These are phyloP conservation scores for Knoxdaviesia capensis DNA, from an alignment of 2,329 filamentous ascomycete species.

Conservation along the genomic window DNA sequence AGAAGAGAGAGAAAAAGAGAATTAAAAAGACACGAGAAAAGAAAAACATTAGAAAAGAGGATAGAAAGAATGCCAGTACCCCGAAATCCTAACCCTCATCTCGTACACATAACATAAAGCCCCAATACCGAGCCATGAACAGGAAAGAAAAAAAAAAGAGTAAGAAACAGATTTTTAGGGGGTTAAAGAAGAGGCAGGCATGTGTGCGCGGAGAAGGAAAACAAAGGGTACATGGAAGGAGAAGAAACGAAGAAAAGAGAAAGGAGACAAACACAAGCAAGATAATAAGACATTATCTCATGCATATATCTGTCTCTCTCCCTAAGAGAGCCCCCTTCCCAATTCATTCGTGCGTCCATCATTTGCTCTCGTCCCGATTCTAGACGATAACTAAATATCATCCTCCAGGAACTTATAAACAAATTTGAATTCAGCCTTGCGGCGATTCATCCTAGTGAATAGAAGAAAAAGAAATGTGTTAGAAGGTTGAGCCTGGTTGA, in stretches of 20 bases:
- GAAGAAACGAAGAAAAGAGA: not conserved
- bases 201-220: not conserved
- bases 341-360: not conserved
- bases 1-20: not conserved
- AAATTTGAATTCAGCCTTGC: slow-evolving; percentile 97
- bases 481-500: slow-evolving; percentile 5
- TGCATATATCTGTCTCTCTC: not conserved
- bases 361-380: not conserved
- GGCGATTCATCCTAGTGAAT: slow-evolving; percentile 77
- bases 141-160: not conserved
- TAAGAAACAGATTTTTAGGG: not conserved
- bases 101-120: too few relatives aligned
- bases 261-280: not conserved
- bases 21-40: not conserved
- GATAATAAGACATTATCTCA: not conserved
- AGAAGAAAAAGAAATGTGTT: not conserved
- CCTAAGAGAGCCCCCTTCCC: not conserved
- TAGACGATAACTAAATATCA: slow-evolving; percentile 35
- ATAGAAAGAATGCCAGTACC: too few relatives aligned
- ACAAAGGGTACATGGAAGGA: not conserved
- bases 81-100: too few relatives aligned
- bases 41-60: not conserved
- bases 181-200: not conserved
- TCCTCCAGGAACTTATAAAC: slow-evolving; percentile 96
- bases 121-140: too few relatives aligned